Evolutionary conservation across 164 flowering plant species (phyloP).

Genomic region (Piper longum): DNA sequence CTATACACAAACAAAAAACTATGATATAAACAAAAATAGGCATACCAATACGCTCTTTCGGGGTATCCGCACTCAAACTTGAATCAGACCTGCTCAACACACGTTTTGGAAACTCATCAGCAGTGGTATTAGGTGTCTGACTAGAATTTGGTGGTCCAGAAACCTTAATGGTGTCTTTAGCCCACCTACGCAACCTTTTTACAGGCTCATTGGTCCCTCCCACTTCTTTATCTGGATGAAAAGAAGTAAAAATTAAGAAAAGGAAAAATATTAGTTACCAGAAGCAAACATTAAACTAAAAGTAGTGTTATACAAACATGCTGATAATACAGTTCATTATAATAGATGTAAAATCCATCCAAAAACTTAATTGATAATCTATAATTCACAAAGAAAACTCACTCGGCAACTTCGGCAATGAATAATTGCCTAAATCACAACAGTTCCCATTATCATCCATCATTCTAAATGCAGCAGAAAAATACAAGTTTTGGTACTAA

Average conservation of each 20-base stretch:
- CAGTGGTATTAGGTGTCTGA: conserved; percentile 26
- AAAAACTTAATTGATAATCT: too few relatives aligned
- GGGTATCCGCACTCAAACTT: conserved; percentile 29
- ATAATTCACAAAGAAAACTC: too few relatives aligned
- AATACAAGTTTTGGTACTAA: too few relatives aligned
- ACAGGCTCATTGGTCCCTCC: conserved; percentile 35
- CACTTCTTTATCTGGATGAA: conserved; percentile 36
- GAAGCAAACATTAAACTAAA: background rate
- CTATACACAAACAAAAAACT: background rate
- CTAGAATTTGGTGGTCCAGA: conserved; percentile 29
- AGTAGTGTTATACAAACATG: too few relatives aligned
- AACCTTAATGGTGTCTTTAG: conserved; percentile 37
- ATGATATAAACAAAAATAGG: background rate
- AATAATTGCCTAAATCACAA: too few relatives aligned
- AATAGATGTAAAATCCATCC: too few relatives aligned
- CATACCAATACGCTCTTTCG: conserved; percentile 85
- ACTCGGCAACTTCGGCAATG: too few relatives aligned
- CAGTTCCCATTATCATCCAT: too few relatives aligned
- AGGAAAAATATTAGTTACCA: background rate
- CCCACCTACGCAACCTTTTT: conserved; percentile 85
- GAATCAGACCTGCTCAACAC: conserved; percentile 43
- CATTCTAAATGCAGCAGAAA: too few relatives aligned
- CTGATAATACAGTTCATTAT: too few relatives aligned
- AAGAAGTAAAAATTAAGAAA: conserved; percentile 1
- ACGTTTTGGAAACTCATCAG: conserved; percentile 30